A percentile compares a stretch with the other conserved stretches of the same genome.
These are phyloP conservation scores for Trifolium dubium DNA, from an alignment of 306 rosid genomes.

Conservation along the genomic window DNA sequence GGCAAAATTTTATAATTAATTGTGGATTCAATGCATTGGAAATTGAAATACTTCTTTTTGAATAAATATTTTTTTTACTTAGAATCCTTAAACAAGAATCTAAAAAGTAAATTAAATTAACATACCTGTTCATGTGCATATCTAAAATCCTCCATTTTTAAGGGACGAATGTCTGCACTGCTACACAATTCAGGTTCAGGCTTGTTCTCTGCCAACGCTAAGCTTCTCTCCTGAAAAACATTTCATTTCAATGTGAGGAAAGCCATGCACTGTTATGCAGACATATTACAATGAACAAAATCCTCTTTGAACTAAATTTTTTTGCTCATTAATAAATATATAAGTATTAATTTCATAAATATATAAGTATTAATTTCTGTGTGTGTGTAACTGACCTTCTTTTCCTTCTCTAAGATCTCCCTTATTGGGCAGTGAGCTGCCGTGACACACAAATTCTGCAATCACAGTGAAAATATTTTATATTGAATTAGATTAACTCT, in stretches of 20 bases:
- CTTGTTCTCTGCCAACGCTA: constrained; percentile 66
- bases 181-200: constrained; percentile 68
- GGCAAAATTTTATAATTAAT: no score
- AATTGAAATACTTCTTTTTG: no score
- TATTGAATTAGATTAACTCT: background rate
- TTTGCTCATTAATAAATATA: background rate
- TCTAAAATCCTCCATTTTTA: constrained; percentile 83
- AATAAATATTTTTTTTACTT: no score
- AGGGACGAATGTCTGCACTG: constrained; percentile 72
- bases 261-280: constrained; percentile 16
- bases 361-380: background rate
- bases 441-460: constrained; percentile 90
- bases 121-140: constrained; percentile 91
- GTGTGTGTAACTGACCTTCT: constrained; percentile 58
- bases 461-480: constrained; percentile 39
- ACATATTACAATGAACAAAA: background rate
- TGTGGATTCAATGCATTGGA: no score
- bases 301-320: background rate
- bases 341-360: background rate
- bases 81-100: no score
- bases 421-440: constrained; percentile 92
- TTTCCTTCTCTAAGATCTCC: constrained; percentile 92
- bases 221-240: constrained; percentile 67
- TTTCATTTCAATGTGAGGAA: constrained; percentile 31
- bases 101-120: constrained; percentile 12